Evolutionary conservation across 2,329 filamentous ascomycete genomes (phyloP).

Genomic region (Metarhizium anisopliae): DNA sequence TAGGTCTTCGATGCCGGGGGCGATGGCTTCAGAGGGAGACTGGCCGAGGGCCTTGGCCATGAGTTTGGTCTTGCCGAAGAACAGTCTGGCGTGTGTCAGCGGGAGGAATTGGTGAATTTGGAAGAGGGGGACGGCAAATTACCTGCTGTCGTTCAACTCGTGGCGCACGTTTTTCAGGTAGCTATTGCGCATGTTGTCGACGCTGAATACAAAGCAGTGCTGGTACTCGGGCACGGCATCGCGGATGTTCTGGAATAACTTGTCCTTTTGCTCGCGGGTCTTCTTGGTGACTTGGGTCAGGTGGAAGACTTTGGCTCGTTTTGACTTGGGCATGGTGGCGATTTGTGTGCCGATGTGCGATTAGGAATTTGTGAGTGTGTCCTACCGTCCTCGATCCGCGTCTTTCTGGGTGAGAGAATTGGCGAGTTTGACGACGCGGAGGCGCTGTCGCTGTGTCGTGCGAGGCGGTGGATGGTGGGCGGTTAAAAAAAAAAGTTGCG

Average conservation of each 20-base stretch:
- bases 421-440: neutral
- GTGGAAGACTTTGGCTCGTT: slow-evolving; percentile 81
- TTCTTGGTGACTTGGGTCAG: slow-evolving; percentile 90
- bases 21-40: slow-evolving; percentile 67
- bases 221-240: slow-evolving; percentile 77
- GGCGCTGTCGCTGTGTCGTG: neutral
- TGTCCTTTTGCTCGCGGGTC: slow-evolving; percentile 81
- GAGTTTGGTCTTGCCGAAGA: slow-evolving; percentile 99
- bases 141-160: slow-evolving; percentile 58
- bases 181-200: slow-evolving; percentile 97
- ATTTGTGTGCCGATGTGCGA: neutral
- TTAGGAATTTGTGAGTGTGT: no score
- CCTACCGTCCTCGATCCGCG: neutral
- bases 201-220: slow-evolving; percentile 85
- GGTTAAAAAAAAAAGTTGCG: slow-evolving; percentile 2
- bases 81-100: slow-evolving; percentile 53
- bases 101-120: slow-evolving; percentile 2
- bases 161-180: slow-evolving; percentile 85
- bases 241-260: slow-evolving; percentile 81
- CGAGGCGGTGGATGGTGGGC: neutral
- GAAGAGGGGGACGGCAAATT: slow-evolving; percentile 30
- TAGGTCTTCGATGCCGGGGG: slow-evolving; percentile 66
- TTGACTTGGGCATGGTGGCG: slow-evolving; percentile 83
- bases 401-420: neutral
- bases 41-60: slow-evolving; percentile 91